phyloP scores from a whole-genome alignment of 2,329 filamentous ascomycete genomes.

The Trichoderma sp. region DNA sequence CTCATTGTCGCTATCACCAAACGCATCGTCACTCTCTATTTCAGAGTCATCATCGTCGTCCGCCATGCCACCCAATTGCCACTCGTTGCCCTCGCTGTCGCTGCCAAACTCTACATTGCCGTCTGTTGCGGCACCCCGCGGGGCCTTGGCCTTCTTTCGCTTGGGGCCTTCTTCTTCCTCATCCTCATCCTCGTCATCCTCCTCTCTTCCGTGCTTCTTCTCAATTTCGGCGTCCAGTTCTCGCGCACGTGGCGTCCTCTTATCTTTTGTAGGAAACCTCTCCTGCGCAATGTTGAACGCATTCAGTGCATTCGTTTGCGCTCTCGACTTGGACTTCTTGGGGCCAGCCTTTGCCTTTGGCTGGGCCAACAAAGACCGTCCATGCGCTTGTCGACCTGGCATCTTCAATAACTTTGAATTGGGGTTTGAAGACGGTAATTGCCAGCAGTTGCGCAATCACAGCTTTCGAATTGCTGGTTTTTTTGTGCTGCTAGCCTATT shows the following conservation, averaged over 20 bases:
- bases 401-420: conserved; percentile 44
- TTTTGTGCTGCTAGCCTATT: conserved; percentile 11
- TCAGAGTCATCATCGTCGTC: conserved; percentile 65
- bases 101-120: conserved; percentile 72
- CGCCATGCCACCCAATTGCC: conserved; percentile 70
- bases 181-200: conserved; percentile 56
- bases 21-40: conserved; percentile 74
- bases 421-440: background rate
- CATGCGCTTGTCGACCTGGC: conserved; percentile 64
- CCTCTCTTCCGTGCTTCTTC: conserved; percentile 50
- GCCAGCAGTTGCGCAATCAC: background rate
- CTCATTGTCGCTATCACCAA: conserved; percentile 87
- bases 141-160: conserved; percentile 49
- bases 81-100: conserved; percentile 84
- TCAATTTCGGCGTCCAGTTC: conserved; percentile 55
- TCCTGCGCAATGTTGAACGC: conserved; percentile 62
- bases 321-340: conserved; percentile 54
- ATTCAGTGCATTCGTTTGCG: conserved; percentile 57
- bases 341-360: conserved; percentile 40
- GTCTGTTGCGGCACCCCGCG: conserved; percentile 50
- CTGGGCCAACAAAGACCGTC: conserved; percentile 52
- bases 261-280: conserved; percentile 53
- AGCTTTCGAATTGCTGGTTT: conserved; percentile 8
- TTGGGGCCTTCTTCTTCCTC: conserved; percentile 54
- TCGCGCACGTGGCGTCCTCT: conserved; percentile 54